Evolutionary conservation across 2,329 filamentous ascomycete genomes (phyloP).

Genomic region (Aspergillus uvarum): DNA sequence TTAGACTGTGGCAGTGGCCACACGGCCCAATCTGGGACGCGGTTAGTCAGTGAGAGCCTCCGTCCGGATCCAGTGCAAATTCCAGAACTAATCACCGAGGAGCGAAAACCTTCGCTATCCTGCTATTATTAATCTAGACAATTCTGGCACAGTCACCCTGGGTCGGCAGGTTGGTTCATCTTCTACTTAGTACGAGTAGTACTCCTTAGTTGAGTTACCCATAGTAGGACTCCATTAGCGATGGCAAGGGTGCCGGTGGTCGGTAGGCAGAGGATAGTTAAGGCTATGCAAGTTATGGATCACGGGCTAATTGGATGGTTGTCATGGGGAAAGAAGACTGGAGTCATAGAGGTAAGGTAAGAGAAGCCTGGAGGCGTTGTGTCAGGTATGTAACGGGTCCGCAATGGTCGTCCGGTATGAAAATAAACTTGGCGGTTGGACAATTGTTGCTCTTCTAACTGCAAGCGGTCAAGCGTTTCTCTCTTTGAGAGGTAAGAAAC

Average conservation of each 20-base stretch:
- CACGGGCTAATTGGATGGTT: neutral
- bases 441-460: slow-evolving; percentile 7
- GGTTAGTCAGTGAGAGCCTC: neutral
- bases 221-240: neutral
- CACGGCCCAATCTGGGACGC: neutral
- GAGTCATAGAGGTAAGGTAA: neutral
- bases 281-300: neutral
- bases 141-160: neutral
- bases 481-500: slow-evolving; percentile 1
- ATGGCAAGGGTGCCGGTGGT: slow-evolving; percentile 5
- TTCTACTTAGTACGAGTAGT: neutral
- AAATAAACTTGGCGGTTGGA: slow-evolving; percentile 16
- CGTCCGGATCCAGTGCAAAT: neutral
- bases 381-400: slow-evolving; percentile 3
- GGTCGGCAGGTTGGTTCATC: slow-evolving; percentile 2
- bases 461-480: slow-evolving; percentile 4
- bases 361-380: neutral
- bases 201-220: too few species aligned
- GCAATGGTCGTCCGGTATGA: slow-evolving; percentile 5
- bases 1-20: neutral
- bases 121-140: neutral
- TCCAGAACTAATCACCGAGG: neutral
- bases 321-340: neutral
- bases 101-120: neutral
- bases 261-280: neutral